phyloP scores from a whole-genome alignment of 2,329 filamentous ascomycete genomes.

The Alternaria triticimaculans region DNA sequence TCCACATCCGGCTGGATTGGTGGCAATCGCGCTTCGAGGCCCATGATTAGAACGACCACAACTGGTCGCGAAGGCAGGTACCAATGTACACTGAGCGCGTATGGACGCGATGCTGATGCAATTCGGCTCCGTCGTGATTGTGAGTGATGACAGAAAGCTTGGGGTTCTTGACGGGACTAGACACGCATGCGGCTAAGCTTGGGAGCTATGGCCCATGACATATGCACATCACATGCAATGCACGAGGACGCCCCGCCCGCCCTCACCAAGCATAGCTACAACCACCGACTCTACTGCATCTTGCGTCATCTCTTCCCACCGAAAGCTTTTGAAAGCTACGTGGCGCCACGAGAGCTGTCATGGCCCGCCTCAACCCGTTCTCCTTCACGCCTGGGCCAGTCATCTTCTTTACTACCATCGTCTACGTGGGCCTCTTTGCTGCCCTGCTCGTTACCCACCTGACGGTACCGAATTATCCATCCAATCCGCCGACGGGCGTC shows the following conservation, averaged over 20 bases:
- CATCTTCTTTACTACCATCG: constrained; percentile 75
- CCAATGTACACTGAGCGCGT: neutral
- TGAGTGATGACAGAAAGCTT: neutral
- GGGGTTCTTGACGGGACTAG: neutral
- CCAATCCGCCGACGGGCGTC: constrained; percentile 65
- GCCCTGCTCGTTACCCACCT: constrained; percentile 77
- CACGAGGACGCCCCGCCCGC: constrained; percentile 12
- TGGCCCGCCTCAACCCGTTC: constrained; percentile 57
- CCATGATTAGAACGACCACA: neutral
- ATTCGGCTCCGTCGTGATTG: neutral
- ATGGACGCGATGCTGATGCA: neutral
- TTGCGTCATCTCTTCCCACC: constrained; percentile 15
- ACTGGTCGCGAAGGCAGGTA: neutral
- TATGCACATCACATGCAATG: constrained; percentile 11
- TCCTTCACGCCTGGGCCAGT: constrained; percentile 83
- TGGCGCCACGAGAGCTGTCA: constrained; percentile 24
- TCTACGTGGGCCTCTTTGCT: constrained; percentile 80
- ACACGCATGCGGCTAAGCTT: neutral
- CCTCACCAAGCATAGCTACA: constrained; percentile 10
- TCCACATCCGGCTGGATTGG: neutral
- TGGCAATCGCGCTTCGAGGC: neutral
- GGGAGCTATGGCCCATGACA: constrained; percentile 25
- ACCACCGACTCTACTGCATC: constrained; percentile 9
- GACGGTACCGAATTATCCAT: constrained; percentile 72
- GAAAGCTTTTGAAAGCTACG: constrained; percentile 13